phyloP scores from a whole-genome alignment of 495 filamentous ascomycete species.

The Venustampulla echinocandica region DNA sequence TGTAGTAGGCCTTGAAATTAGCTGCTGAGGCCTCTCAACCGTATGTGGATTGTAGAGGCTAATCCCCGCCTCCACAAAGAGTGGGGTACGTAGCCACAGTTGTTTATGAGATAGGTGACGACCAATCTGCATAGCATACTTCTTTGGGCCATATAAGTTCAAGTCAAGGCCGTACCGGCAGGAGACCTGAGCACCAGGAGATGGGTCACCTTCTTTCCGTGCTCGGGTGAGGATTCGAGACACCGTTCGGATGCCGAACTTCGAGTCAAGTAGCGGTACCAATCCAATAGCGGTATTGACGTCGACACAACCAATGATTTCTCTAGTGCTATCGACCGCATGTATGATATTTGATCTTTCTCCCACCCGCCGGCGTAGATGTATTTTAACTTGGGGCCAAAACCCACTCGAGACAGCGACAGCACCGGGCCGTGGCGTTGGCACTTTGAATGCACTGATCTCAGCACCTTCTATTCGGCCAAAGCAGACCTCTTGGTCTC shows the following conservation, averaged over 20 bases:
- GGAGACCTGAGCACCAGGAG: constrained; percentile 44
- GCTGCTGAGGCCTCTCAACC: constrained; percentile 34
- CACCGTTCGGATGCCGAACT: constrained; percentile 52
- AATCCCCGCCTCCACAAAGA: constrained; percentile 53
- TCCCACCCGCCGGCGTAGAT: constrained; percentile 47
- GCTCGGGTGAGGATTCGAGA: constrained; percentile 56
- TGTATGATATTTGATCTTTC: constrained; percentile 49
- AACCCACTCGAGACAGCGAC: constrained; percentile 38
- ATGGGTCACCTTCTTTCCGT: constrained; percentile 44
- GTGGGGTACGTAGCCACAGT: constrained; percentile 55
- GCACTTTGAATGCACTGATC: constrained; percentile 60
- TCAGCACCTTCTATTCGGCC: constrained; percentile 65
- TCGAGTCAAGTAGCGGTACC: constrained; percentile 59
- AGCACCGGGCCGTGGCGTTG: constrained; percentile 50
- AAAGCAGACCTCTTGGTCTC: constrained; percentile 69
- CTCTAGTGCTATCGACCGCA: constrained; percentile 59
- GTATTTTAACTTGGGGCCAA: constrained; percentile 69
- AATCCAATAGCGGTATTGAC: constrained; percentile 56
- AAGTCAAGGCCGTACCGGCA: constrained; percentile 50
- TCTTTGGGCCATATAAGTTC: constrained; percentile 72
- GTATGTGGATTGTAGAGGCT: constrained; percentile 62
- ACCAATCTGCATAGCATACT: constrained; percentile 53
- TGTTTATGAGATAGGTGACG: constrained; percentile 53
- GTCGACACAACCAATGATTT: constrained; percentile 69
- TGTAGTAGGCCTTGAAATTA: constrained; percentile 16